phyloP scores from a whole-genome alignment of 306 rosid species.

The Trichosanthes truncata region DNA sequence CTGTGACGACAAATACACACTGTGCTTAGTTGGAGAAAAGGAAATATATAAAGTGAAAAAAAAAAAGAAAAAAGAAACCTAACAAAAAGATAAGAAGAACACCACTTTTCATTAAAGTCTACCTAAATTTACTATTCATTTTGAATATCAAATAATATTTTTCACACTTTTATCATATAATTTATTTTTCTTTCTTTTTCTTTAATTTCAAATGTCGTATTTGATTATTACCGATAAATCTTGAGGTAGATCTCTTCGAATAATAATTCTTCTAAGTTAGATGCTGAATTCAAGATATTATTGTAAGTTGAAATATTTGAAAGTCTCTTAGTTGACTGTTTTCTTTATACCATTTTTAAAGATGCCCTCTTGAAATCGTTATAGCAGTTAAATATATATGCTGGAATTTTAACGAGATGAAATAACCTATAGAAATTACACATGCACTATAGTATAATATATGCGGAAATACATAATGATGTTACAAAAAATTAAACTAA shows the following conservation, averaged over 20 bases:
- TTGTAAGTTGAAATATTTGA: background rate
- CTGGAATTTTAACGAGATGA: too few species aligned
- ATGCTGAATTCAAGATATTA: background rate
- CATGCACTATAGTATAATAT: too few species aligned
- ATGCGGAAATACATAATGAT: too few species aligned
- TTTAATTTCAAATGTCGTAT: background rate
- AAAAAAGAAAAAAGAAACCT: background rate
- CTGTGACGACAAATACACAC: background rate
- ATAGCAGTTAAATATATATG: too few species aligned
- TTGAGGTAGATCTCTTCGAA: background rate
- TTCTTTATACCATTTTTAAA: background rate
- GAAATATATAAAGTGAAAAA: background rate
- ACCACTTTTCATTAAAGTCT: background rate
- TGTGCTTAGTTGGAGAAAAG: background rate
- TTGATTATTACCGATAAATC: background rate
- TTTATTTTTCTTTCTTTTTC: background rate
- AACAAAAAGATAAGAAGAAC: background rate
- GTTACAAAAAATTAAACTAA: too few species aligned
- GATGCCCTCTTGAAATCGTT: too few species aligned
- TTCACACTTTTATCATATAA: background rate
- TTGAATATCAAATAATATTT: conserved; percentile 1
- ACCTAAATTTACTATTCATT: conserved; percentile 6
- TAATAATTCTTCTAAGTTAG: background rate
- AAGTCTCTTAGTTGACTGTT: too few species aligned
- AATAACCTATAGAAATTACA: too few species aligned